Evolutionary conservation across 2,329 filamentous ascomycete species (phyloP).

Genomic region (Xylaria polymorpha): DNA sequence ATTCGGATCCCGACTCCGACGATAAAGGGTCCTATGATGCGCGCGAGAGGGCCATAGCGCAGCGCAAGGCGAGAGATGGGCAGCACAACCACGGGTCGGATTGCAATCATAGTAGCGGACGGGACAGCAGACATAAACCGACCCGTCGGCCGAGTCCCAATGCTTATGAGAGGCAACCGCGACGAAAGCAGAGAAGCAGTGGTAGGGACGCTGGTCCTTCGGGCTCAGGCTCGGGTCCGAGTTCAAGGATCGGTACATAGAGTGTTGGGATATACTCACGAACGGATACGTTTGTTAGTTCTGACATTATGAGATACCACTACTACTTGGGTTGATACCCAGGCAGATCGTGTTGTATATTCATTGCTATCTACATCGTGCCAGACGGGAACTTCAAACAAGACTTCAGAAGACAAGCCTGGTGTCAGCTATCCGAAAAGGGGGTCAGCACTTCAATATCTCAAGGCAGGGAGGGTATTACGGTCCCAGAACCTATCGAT

Average conservation of each 20-base stretch:
- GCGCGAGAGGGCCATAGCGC: constrained; percentile 47
- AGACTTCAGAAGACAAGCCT: background rate
- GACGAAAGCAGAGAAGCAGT: constrained; percentile 59
- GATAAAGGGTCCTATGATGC: constrained; percentile 42
- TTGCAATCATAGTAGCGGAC: constrained; percentile 46
- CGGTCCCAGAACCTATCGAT: background rate
- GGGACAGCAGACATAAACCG: constrained; percentile 37
- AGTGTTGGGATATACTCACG: too few species aligned
- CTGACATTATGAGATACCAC: background rate
- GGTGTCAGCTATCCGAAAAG: background rate
- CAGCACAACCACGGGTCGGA: constrained; percentile 46
- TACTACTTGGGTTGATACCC: background rate
- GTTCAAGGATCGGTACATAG: constrained; percentile 10
- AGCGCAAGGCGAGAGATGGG: constrained; percentile 36
- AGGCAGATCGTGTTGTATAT: background rate
- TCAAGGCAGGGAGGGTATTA: background rate
- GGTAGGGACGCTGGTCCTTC: constrained; percentile 27
- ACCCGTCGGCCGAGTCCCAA: constrained; percentile 75
- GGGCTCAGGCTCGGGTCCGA: constrained; percentile 3
- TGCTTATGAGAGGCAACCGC: constrained; percentile 82
- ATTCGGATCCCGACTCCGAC: constrained; percentile 56
- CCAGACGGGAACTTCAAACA: background rate
- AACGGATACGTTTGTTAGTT: background rate
- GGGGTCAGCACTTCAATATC: background rate
- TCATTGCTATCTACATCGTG: background rate